A percentile compares a stretch with the other conserved stretches of the same genome.
These are phyloP conservation scores for Cryomyces antarcticus DNA, from an alignment of 495 filamentous ascomycete genomes.

Conservation along the genomic window DNA sequence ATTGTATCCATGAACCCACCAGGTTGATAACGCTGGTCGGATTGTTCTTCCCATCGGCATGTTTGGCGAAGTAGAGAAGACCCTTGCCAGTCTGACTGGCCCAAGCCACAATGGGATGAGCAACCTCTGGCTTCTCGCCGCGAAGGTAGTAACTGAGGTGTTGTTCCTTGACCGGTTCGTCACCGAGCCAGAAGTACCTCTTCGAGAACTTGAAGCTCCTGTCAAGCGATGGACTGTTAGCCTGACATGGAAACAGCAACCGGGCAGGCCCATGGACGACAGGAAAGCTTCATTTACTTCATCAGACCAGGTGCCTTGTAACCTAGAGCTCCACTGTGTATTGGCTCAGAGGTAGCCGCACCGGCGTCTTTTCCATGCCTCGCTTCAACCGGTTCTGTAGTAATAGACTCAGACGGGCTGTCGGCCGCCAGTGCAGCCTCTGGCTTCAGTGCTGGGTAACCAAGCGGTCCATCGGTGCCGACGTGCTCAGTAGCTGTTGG, in stretches of 20 bases:
- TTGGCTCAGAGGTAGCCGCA: slow-evolving; percentile 24
- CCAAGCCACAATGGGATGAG: slow-evolving; percentile 68
- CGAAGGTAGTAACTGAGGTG: slow-evolving; percentile 53
- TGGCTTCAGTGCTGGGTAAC: background rate
- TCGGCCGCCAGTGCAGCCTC: no score
- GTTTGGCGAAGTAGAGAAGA: slow-evolving; percentile 81
- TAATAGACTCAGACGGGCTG: no score
- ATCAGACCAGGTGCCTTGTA: slow-evolving; percentile 80
- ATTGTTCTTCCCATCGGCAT: slow-evolving; percentile 54
- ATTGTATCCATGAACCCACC: slow-evolving; percentile 27
- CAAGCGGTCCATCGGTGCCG: background rate
- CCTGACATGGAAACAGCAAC: background rate
- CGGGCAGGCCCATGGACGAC: background rate
- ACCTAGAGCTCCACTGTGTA: slow-evolving; percentile 56
- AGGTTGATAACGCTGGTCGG: slow-evolving; percentile 71
- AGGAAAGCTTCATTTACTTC: slow-evolving; percentile 44
- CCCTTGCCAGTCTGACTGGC: slow-evolving; percentile 87
- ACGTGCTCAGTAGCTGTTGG: background rate
- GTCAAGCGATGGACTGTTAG: background rate
- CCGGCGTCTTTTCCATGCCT: no score
- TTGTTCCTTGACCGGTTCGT: slow-evolving; percentile 58
- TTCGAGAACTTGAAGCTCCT: slow-evolving; percentile 48
- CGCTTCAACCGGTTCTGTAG: no score
- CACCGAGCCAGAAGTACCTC: slow-evolving; percentile 85
- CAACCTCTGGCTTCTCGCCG: slow-evolving; percentile 67